These are phyloP conservation scores for Senecio squalidus DNA, from an alignment of 140 eudicot species.

Conservation along the genomic window DNA sequence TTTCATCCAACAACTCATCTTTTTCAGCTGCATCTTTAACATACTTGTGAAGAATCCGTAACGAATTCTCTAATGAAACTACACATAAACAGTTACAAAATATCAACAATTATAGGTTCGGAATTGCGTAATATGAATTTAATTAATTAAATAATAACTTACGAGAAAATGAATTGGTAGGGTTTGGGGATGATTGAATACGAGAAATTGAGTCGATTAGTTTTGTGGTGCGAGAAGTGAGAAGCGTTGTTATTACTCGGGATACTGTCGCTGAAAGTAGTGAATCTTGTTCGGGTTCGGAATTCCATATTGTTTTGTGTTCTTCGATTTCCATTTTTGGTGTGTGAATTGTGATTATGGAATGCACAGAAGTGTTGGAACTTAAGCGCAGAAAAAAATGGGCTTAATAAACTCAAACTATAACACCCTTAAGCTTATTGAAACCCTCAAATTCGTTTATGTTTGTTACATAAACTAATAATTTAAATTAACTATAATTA, in stretches of 20 bases:
- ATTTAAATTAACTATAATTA: too few species aligned
- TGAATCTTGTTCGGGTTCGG: constrained; percentile 33
- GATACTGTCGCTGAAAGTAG: constrained; percentile 60
- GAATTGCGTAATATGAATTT: neutral
- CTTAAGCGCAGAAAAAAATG: neutral
- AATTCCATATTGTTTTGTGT: constrained; percentile 20
- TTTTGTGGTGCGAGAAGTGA: constrained; percentile 52
- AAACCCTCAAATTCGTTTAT: too few species aligned
- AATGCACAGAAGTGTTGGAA: neutral
- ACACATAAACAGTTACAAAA: constrained; percentile 15
- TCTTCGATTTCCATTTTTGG: constrained; percentile 37
- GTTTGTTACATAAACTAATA: too few species aligned
- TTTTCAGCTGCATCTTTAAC: constrained; percentile 60
- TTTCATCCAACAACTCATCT: constrained; percentile 54
- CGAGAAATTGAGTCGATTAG: constrained; percentile 61
- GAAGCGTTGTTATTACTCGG: constrained; percentile 61
- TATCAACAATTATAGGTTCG: neutral
- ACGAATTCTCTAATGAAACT: constrained; percentile 76
- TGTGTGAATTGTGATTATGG: neutral
- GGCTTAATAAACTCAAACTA: too few species aligned
- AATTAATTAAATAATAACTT: neutral
- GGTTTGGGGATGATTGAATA: constrained; percentile 54
- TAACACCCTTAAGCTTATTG: too few species aligned
- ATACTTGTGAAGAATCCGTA: constrained; percentile 69
- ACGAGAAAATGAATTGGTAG: constrained; percentile 37